Conservation (phyloP, 306 rosid genomes). For the Gillenia trifoliata region DNA sequence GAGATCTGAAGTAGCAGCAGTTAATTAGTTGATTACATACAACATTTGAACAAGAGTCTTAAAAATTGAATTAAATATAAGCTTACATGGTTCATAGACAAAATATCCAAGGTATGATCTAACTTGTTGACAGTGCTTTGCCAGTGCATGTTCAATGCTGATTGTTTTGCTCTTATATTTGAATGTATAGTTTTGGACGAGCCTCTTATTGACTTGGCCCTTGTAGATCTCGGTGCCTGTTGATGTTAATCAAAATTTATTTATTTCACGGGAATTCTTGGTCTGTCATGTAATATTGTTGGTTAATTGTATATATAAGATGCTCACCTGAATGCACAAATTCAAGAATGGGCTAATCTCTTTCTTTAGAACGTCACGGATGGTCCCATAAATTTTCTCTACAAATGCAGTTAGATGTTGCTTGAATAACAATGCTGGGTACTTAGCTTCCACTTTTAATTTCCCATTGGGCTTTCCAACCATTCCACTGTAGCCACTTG, state of each 20-base stretch:
- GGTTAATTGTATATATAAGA: not conserved
- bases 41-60: not conserved
- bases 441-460: conserved; percentile 83
- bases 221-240: conserved; percentile 79
- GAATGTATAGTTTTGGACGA: conserved; percentile 75
- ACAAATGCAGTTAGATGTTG: conserved; percentile 76
- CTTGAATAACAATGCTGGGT: conserved; percentile 77
- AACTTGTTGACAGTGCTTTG: conserved; percentile 75
- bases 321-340: conserved; percentile 76
- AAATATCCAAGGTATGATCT: conserved; percentile 46
- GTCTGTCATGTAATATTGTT: not conserved
- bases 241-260: conserved; percentile 9
- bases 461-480: conserved; percentile 59
- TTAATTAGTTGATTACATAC: not conserved
- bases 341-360: conserved; percentile 78
- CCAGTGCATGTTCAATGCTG: conserved; percentile 77
- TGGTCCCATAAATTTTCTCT: conserved; percentile 79
- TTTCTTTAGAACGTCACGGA: conserved; percentile 74
- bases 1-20: conserved; percentile 56
- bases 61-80: conserved; percentile 6
- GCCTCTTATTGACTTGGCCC: conserved; percentile 65
- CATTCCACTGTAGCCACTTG: conserved; percentile 87
- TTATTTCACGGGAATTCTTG: not conserved
- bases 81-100: conserved; percentile 63
- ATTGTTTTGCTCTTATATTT: conserved; percentile 74